phyloP scores from a whole-genome alignment of 345 rosid species.

The Sapria himalayana region DNA sequence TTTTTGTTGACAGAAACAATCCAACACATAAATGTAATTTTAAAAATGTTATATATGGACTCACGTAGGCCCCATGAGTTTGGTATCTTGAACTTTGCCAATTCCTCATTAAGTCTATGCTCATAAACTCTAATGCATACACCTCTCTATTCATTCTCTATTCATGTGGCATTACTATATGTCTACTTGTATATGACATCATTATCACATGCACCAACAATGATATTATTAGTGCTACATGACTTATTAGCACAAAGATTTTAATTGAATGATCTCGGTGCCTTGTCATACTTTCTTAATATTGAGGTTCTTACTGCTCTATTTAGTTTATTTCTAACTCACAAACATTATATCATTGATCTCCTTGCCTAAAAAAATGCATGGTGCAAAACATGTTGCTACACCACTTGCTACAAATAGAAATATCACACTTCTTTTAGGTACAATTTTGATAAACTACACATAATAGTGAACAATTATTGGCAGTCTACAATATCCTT shows the following conservation, averaged over 20 bases:
- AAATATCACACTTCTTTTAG: not conserved
- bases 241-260: not conserved
- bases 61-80: not conserved
- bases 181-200: not conserved
- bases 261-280: not conserved
- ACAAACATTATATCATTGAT: not conserved
- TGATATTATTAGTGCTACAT: not conserved
- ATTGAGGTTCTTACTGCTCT: not conserved
- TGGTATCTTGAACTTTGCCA: not conserved
- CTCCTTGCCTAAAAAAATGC: not conserved
- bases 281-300: not conserved
- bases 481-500: constrained; percentile 1
- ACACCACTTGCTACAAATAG: not conserved
- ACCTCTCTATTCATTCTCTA: not conserved
- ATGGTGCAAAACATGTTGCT: not conserved
- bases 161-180: not conserved
- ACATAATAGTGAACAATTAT: not conserved
- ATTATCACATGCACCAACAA: not conserved
- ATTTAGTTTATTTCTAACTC: not conserved
- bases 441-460: not conserved
- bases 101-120: not conserved
- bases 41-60: not conserved
- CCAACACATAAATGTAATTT: not conserved
- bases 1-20: not conserved
- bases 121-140: not conserved